These are phyloP conservation scores for Populus nigra DNA, from an alignment of 345 rosid species.

Conservation along the genomic window DNA sequence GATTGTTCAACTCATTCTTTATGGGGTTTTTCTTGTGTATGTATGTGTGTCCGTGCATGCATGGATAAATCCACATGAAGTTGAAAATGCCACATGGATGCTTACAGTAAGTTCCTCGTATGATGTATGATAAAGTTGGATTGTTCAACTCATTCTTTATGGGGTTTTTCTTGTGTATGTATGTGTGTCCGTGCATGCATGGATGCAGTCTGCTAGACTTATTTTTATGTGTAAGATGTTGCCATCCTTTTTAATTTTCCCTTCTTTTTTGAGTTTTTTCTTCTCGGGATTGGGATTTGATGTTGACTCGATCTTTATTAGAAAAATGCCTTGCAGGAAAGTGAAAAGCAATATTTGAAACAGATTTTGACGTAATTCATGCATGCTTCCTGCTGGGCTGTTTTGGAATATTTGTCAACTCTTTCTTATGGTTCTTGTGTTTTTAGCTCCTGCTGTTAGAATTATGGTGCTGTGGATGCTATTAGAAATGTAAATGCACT, in stretches of 20 bases:
- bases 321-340: neutral
- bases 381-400: neutral
- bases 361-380: neutral
- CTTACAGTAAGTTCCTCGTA: constrained; percentile 51
- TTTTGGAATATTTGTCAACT: neutral
- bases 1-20: too few relatives aligned
- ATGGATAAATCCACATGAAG: constrained; percentile 77
- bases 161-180: neutral
- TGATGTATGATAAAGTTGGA: neutral
- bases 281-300: neutral
- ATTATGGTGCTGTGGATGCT: neutral
- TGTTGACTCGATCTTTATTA: neutral
- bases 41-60: too few relatives aligned
- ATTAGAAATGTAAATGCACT: neutral
- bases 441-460: neutral
- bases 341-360: neutral
- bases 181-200: too few relatives aligned
- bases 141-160: neutral
- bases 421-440: neutral
- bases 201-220: neutral
- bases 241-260: neutral
- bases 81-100: constrained; percentile 85
- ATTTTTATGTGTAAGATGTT: neutral
- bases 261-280: neutral
- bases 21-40: too few relatives aligned